Evolutionary conservation across 2,329 filamentous ascomycete genomes (phyloP).

Genomic region (Eutypa lata): DNA sequence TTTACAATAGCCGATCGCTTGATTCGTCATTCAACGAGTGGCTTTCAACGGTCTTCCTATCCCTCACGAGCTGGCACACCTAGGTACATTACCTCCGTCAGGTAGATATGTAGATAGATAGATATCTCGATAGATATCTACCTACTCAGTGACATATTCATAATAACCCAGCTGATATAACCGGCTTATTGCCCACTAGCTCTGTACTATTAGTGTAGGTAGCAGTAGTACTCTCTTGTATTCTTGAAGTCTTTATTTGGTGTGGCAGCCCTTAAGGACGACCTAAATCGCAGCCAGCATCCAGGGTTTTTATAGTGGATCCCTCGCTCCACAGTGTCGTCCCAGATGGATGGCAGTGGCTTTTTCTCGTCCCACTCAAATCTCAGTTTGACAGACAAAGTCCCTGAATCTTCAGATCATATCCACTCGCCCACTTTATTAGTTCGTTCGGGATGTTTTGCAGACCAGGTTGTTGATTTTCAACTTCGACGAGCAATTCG

Average conservation of each 20-base stretch:
- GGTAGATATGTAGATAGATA: no score
- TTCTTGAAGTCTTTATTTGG: not conserved
- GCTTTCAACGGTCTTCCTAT: not conserved
- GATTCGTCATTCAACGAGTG: not conserved
- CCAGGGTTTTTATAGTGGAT: not conserved
- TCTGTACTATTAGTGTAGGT: no score
- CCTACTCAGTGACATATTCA: no score
- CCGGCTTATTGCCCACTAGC: no score
- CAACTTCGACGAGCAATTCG: not conserved
- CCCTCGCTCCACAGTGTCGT: not conserved
- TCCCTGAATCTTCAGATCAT: not conserved
- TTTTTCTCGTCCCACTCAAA: not conserved
- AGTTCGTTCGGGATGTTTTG: slow-evolving; percentile 1
- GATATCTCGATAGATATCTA: no score
- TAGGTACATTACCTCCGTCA: no score
- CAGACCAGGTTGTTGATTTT: not conserved
- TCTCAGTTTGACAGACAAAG: not conserved
- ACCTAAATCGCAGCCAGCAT: not conserved
- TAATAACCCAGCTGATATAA: no score
- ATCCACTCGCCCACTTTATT: not conserved
- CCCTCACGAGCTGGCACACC: not conserved
- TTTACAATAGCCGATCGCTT: not conserved
- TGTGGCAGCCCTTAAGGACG: not conserved
- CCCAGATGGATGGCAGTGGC: not conserved
- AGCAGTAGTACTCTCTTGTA: no score